Conservation (phyloP, 75 land plant genomes). For the Isoetes taiwanensis region DNA sequence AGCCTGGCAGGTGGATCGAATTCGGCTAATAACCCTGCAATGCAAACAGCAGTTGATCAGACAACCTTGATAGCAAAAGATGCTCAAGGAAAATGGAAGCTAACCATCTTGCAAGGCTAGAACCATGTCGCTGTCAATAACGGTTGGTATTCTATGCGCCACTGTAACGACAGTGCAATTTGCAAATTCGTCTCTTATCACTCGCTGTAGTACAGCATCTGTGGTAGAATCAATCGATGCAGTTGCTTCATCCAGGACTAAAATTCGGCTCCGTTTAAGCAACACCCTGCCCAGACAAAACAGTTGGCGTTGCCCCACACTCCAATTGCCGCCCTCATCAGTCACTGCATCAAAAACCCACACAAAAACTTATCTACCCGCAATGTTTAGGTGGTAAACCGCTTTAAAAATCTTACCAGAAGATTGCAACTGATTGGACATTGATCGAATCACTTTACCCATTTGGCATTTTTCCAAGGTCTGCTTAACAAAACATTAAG, state of each 20-base stretch:
- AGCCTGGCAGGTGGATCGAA: constrained; percentile 56
- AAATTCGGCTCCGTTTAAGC: constrained; percentile 45
- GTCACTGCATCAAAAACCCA: constrained; percentile 59
- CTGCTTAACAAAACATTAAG: constrained; percentile 22
- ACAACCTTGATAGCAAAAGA: too few relatives aligned
- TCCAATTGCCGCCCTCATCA: constrained; percentile 90
- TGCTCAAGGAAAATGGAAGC: too few relatives aligned
- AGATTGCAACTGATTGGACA: constrained; percentile 53
- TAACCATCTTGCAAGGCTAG: constrained; percentile 69
- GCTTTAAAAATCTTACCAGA: constrained; percentile 44
- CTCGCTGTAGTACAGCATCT: constrained; percentile 55
- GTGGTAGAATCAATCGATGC: constrained; percentile 83
- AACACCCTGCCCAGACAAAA: constrained; percentile 81
- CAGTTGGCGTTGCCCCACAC: constrained; percentile 88
- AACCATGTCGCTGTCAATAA: constrained; percentile 82
- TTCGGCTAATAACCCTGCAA: constrained; percentile 51
- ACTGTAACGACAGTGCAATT: constrained; percentile 68
- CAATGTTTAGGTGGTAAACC: too few relatives aligned
- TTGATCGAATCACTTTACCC: constrained; percentile 26
- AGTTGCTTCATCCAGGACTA: constrained; percentile 90
- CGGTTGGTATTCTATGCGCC: constrained; percentile 84
- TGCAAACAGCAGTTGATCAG: background rate
- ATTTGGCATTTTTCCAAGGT: constrained; percentile 75
- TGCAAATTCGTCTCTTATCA: constrained; percentile 59
- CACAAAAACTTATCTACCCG: too few relatives aligned